phyloP scores from a whole-genome alignment of 2,329 filamentous ascomycete genomes.

The Fusarium begoniae region DNA sequence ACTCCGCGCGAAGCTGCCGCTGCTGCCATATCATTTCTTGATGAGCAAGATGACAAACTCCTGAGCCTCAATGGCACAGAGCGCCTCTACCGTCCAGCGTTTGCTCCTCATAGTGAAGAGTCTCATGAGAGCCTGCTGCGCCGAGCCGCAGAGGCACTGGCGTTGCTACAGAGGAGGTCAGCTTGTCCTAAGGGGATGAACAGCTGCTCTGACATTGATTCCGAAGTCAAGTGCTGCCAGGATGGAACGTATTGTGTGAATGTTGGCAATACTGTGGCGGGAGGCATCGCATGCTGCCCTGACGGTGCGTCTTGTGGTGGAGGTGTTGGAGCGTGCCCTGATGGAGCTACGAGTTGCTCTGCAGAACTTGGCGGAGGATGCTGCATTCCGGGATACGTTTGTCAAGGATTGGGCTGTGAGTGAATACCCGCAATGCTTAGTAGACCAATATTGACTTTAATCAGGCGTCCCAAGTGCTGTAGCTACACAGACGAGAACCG shows the following conservation, averaged over 20 bases:
- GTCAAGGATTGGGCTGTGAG: slow-evolving; percentile 75
- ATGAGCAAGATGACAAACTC: slow-evolving; percentile 40
- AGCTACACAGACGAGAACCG: slow-evolving; percentile 39
- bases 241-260: slow-evolving; percentile 72
- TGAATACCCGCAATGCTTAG: slow-evolving; percentile 29
- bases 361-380: slow-evolving; percentile 76
- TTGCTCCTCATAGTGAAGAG: slow-evolving; percentile 57
- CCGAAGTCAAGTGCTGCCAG: slow-evolving; percentile 77
- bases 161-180: slow-evolving; percentile 63
- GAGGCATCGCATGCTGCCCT: slow-evolving; percentile 80
- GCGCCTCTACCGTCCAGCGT: slow-evolving; percentile 58
- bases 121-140: slow-evolving; percentile 47
- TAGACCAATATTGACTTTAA: slow-evolving; percentile 4
- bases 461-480: slow-evolving; percentile 48
- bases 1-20: slow-evolving; percentile 44
- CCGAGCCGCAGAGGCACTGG: slow-evolving; percentile 57
- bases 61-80: slow-evolving; percentile 25
- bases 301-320: slow-evolving; percentile 70
- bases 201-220: slow-evolving; percentile 70
- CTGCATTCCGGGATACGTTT: slow-evolving; percentile 77
- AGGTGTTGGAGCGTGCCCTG: slow-evolving; percentile 67
- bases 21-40: slow-evolving; percentile 44
- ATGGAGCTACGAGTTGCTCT: slow-evolving; percentile 71
- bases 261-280: slow-evolving; percentile 69
- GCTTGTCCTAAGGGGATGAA: slow-evolving; percentile 75